phyloP scores from a whole-genome alignment of 176 grass and related monocot species.

The Saccharum officinarum region DNA sequence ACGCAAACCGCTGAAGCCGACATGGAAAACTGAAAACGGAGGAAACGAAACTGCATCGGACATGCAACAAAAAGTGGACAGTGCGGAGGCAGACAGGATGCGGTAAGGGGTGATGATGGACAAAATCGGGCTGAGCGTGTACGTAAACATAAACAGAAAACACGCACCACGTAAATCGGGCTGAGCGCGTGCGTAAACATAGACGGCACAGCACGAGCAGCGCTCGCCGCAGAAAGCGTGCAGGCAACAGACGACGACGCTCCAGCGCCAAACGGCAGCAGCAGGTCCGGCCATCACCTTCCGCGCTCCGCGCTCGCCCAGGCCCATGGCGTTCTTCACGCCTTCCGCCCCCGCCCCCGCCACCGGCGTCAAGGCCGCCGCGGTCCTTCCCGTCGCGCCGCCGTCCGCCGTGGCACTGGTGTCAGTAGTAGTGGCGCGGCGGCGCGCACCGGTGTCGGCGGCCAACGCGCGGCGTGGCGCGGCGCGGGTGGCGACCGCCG shows the following conservation, averaged over 20 bases:
- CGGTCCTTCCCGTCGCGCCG: background rate
- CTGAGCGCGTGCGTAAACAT: no score
- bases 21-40: no score
- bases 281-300: background rate
- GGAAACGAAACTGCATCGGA: no score
- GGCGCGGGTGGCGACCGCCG: slow-evolving; percentile 15
- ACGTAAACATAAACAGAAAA: no score
- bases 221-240: background rate
- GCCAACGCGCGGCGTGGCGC: background rate
- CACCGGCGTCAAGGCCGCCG: background rate
- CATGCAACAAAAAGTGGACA: no score
- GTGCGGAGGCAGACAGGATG: no score
- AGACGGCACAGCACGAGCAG: background rate
- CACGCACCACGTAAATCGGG: no score
- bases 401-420: background rate
- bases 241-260: background rate
- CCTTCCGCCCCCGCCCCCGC: background rate
- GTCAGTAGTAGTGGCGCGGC: background rate
- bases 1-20: no score
- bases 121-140: no score
- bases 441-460: background rate
- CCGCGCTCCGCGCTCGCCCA: background rate
- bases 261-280: background rate
- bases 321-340: background rate
- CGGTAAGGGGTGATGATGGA: no score